Conservation (phyloP, 768 basidiomycete species). For the Phanerochaete carnosa region DNA sequence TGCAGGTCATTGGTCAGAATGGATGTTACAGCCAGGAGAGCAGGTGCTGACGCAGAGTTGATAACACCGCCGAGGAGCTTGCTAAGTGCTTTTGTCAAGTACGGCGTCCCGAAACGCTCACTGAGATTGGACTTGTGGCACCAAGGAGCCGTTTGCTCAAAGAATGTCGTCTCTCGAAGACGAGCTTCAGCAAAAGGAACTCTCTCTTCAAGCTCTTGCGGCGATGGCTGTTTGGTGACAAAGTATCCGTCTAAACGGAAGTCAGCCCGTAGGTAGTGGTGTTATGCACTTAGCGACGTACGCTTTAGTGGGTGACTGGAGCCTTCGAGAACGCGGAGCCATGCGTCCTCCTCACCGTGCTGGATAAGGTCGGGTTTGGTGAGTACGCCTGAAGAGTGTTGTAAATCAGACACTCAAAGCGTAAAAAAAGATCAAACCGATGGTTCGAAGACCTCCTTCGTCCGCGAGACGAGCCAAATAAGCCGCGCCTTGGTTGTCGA, state of each 20-base stretch:
- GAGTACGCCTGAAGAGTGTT: neutral
- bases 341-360: conserved; percentile 6
- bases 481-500: conserved; percentile 73
- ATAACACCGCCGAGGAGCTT: conserved; percentile 59
- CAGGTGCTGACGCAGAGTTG: conserved; percentile 26
- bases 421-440: conserved; percentile 40
- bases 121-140: conserved; percentile 45
- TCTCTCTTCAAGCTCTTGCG: conserved; percentile 43
- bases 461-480: conserved; percentile 55
- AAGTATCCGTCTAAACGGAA: conserved; percentile 43
- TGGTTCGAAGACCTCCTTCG: conserved; percentile 57
- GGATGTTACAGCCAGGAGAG: neutral
- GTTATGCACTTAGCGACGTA: neutral
- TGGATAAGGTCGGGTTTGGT: conserved; percentile 13
- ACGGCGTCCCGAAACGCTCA: conserved; percentile 48
- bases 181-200: conserved; percentile 59
- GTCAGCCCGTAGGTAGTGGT: neutral
- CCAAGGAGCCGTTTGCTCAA: conserved; percentile 45
- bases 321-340: conserved; percentile 10
- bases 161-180: conserved; percentile 50
- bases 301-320: conserved; percentile 4
- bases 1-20: conserved; percentile 22
- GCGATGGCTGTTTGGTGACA: conserved; percentile 37
- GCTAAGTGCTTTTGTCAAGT: conserved; percentile 54
- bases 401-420: neutral